Conservation (phyloP, 495 filamentous ascomycete species). For the Hypoxylon subgilvum region DNA sequence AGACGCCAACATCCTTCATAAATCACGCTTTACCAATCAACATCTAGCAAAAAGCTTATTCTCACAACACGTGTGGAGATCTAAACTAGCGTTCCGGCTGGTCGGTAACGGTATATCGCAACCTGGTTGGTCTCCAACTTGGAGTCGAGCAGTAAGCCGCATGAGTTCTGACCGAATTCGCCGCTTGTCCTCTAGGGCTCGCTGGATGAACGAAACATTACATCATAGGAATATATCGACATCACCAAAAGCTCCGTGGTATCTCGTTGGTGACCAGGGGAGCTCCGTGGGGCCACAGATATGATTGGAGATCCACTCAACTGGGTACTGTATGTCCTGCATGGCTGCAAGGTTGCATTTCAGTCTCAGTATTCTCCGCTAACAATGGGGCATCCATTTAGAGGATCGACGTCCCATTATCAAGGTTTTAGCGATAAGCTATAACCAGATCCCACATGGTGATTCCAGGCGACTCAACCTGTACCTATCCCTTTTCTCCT, state of each 20-base stretch:
- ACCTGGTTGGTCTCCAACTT: not conserved
- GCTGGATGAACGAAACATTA: not conserved
- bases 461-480: too few relatives aligned
- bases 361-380: conserved; percentile 1
- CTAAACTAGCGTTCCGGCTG: conserved; percentile 12
- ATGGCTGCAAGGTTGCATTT: too few relatives aligned
- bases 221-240: not conserved
- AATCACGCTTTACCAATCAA: not conserved
- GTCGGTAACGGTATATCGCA: conserved; percentile 9
- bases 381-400: not conserved
- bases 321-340: conserved; percentile 6
- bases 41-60: conserved; percentile 10
- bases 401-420: too few relatives aligned
- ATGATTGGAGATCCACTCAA: conserved; percentile 13
- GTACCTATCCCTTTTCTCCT: too few relatives aligned
- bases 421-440: too few relatives aligned
- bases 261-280: not conserved
- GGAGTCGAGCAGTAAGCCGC: not conserved
- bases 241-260: not conserved
- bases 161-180: not conserved
- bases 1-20: not conserved
- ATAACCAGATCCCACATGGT: too few relatives aligned
- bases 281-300: conserved; percentile 14
- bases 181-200: not conserved
- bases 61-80: conserved; percentile 7